Conservation (phyloP, 352 stramenopile species). For the Ophiocytium majus region DNA sequence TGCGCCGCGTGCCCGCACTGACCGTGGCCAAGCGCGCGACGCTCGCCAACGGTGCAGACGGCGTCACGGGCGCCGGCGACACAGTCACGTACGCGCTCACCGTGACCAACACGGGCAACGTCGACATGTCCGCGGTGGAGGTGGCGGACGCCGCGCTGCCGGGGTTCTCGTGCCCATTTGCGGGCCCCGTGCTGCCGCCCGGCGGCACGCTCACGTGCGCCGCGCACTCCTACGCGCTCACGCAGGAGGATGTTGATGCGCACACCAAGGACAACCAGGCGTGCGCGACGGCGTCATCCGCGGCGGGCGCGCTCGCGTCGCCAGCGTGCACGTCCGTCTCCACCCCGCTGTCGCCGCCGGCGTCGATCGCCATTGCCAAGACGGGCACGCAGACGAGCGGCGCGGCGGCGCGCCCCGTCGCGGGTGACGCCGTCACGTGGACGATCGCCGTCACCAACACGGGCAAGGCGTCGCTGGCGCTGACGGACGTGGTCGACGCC, state of each 20-base stretch:
- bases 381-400: not conserved
- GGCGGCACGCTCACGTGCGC: conserved; percentile 22
- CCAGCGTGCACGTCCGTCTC: not conserved
- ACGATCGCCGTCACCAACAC: conserved; percentile 21
- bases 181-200: not conserved
- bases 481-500: not conserved
- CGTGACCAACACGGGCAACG: conserved; percentile 32
- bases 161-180: not conserved
- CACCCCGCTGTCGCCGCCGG: not conserved
- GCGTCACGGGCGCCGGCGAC: conserved; percentile 5
- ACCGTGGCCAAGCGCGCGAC: not conserved
- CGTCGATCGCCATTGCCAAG: not conserved
- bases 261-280: conserved; percentile 17
- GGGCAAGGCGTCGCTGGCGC: conserved; percentile 19
- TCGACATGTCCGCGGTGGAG: conserved; percentile 9
- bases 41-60: conserved; percentile 23
- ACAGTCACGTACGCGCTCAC: conserved; percentile 9
- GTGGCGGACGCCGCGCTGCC: not conserved
- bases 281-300: not conserved
- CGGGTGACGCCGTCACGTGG: conserved; percentile 28
- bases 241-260: conserved; percentile 29
- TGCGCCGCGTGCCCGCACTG: not conserved
- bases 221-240: not conserved
- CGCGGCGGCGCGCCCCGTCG: not conserved
- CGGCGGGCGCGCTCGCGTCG: not conserved